phyloP scores from a whole-genome alignment of 2,329 filamentous ascomycete species.

The Fonsecaea nubica region DNA sequence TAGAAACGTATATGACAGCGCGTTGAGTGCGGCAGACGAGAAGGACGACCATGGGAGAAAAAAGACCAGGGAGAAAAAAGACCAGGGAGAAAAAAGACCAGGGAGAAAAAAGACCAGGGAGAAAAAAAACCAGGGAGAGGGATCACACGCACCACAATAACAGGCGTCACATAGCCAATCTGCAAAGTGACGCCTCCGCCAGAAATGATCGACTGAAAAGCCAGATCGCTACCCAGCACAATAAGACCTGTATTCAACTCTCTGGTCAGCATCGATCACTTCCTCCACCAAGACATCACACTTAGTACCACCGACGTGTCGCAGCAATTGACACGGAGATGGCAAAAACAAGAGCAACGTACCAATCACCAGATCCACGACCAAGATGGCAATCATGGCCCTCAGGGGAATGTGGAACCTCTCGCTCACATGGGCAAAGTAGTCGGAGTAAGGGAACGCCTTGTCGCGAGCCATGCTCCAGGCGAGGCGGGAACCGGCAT shows the following conservation, averaged over 20 bases:
- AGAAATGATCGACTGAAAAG: conserved; percentile 36
- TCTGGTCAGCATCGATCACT: neutral
- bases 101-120: neutral
- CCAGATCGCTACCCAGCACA: conserved; percentile 33
- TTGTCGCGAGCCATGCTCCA: conserved; percentile 60
- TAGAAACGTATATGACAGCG: no score
- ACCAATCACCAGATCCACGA: conserved; percentile 34
- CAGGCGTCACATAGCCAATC: conserved; percentile 32
- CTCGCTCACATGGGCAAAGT: conserved; percentile 62
- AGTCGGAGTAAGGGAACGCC: conserved; percentile 62
- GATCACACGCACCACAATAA: conserved; percentile 28
- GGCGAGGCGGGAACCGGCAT: conserved; percentile 30
- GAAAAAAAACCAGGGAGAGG: neutral
- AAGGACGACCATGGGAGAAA: neutral
- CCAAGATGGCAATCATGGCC: conserved; percentile 33
- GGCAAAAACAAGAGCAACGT: conserved; percentile 4
- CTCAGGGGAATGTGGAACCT: conserved; percentile 63
- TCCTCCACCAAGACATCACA: no score
- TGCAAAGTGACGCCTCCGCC: conserved; percentile 33
- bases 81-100: neutral
- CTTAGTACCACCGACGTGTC: no score
- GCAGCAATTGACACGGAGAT: no score
- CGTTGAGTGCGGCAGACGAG: no score
- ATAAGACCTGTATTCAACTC: conserved; percentile 24
- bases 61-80: neutral